Evolutionary conservation across 306 rosid species (phyloP), one percentile per base, ranked within the genome.

Genomic region (Glycine latifolia): DNA sequence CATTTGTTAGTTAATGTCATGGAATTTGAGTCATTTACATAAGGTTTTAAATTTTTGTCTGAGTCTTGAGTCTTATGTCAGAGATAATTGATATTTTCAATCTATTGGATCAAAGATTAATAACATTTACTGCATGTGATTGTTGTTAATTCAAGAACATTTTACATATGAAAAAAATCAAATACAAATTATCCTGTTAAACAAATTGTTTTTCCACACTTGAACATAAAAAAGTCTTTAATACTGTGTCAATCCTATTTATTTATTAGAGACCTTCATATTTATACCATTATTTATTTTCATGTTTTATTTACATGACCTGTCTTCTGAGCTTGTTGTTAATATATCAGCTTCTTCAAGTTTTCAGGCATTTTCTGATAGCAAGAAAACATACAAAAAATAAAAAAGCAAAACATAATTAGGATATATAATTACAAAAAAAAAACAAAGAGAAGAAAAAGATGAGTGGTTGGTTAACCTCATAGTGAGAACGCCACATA

Each of bases 401-500:
- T 56, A 67, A 72, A 14, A 1, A 56, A 16, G 33, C 63, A 56
- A 56, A 56, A 48, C 67, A 41, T n/a, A 13, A 61, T 46, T 1
- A 20, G 1, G 20, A 20, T 20, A 20, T 20, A 20, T 20, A 20
- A 20, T 20, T 20, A 20, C 20, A 20, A 20, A 20, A 20, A 20
- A 20, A 20, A 20, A 44, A 20, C 0, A 20, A 20, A 20, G 16
- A 71, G 60, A 44, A 20, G 1, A 20, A 20, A 20, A 26, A 71
- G 60, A 52, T 12, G 5, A 49, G 79, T 60, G 71, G 3, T 46
- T 7, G 11, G 14, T 39, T 37, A 78, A 92, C 98, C 97, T 94
- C 92, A 71, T 89, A 84, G 86, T 91, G 97, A 1, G 90, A 67
- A 63, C 71, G 84, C 97, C 98, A 94, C 50, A 92, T 89, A 89